phyloP scores from a whole-genome alignment of 768 basidiomycete species.

The Auriculariales sp. region DNA sequence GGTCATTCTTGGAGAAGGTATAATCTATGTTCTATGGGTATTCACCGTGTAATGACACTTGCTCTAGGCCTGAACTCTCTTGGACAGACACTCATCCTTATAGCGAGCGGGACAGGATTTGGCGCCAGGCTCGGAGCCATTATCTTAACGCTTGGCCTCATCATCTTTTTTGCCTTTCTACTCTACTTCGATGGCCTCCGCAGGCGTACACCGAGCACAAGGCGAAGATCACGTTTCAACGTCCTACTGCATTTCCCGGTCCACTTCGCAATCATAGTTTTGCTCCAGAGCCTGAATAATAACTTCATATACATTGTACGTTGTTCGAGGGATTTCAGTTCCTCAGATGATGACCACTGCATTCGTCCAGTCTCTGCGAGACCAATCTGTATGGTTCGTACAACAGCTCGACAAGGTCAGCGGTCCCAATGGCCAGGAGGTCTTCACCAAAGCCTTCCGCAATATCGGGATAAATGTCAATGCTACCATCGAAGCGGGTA shows the following conservation, averaged over 20 bases:
- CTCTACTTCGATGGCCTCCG: not conserved
- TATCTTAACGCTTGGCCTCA: not conserved
- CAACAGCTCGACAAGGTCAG: not conserved
- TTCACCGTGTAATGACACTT: not conserved
- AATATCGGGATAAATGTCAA: not conserved
- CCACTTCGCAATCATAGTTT: not conserved
- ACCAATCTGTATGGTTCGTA: not conserved
- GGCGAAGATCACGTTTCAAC: not conserved
- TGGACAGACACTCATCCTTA: not conserved
- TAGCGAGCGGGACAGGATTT: not conserved
- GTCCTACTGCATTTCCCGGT: not conserved
- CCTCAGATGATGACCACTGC: not conserved
- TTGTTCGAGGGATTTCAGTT: not conserved
- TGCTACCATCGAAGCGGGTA: not conserved
- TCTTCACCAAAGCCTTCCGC: not conserved
- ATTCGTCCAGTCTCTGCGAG: not conserved
- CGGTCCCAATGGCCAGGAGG: not conserved
- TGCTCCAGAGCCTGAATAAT: not conserved
- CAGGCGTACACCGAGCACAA: not conserved
- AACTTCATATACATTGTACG: not conserved
- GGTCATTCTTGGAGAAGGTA: not conserved
- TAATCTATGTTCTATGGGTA: not conserved
- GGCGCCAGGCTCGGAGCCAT: not conserved
- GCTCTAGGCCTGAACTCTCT: not conserved
- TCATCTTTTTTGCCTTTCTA: not conserved